Evolutionary conservation across 331 rosid genomes (phyloP).

Genomic region (Quercus tomentella): DNA sequence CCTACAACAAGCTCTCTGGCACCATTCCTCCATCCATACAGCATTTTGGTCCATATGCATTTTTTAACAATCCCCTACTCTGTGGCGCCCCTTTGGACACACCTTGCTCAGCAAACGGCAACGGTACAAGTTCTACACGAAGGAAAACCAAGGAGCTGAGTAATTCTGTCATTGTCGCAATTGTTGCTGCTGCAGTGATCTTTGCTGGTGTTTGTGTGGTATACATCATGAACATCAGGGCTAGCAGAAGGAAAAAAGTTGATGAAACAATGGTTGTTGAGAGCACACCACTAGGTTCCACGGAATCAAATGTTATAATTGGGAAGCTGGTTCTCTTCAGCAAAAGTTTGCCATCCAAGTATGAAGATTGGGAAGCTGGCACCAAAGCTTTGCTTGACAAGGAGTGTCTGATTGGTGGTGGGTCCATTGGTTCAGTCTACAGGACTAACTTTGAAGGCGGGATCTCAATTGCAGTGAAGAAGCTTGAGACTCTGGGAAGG

Average conservation of each 20-base stretch:
- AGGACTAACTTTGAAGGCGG: slow-evolving; percentile 80
- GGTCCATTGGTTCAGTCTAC: slow-evolving; percentile 90
- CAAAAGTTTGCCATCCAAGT: slow-evolving; percentile 88
- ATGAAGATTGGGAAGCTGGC: slow-evolving; percentile 99
- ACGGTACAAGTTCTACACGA: slow-evolving; percentile 23
- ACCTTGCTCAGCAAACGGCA: slow-evolving; percentile 55
- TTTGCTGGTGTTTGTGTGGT: slow-evolving; percentile 86
- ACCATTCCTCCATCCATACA: slow-evolving; percentile 57
- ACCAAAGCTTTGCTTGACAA: slow-evolving; percentile 92
- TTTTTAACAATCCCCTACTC: slow-evolving; percentile 73
- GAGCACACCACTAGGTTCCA: slow-evolving; percentile 83
- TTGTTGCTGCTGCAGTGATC: slow-evolving; percentile 91
- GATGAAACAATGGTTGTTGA: slow-evolving; percentile 62
- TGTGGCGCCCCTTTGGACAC: slow-evolving; percentile 83
- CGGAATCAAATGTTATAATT: slow-evolving; percentile 74
- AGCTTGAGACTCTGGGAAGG: slow-evolving; percentile 91
- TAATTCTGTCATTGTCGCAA: slow-evolving; percentile 77
- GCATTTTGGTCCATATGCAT: slow-evolving; percentile 62
- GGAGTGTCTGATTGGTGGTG: slow-evolving; percentile 86
- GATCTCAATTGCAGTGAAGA: slow-evolving; percentile 90
- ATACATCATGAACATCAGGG: slow-evolving; percentile 67
- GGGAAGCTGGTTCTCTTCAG: slow-evolving; percentile 98
- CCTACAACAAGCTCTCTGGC: slow-evolving; percentile 84
- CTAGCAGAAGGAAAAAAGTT: slow-evolving; percentile 48
- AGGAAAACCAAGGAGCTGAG: slow-evolving; percentile 60